These are phyloP conservation scores for Kalanchoe fedtschenkoi DNA, from an alignment of 164 flowering plant genomes.

Conservation along the genomic window DNA sequence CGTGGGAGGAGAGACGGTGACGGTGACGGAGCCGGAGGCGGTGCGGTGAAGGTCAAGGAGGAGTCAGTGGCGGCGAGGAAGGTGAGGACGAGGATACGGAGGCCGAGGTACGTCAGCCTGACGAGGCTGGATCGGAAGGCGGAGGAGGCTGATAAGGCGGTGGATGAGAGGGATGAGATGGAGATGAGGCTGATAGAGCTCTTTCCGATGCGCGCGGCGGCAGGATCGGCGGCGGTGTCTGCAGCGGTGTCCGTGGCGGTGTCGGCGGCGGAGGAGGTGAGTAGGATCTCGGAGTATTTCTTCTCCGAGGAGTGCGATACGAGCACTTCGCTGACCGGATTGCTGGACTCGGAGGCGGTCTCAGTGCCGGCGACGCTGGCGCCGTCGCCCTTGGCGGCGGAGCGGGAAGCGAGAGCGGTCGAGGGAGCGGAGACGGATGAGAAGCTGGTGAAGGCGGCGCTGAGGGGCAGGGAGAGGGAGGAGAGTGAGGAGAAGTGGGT, in stretches of 20 bases:
- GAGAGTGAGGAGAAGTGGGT: slow-evolving; percentile 56
- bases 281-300: background rate
- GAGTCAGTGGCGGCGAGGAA: background rate
- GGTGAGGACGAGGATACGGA: slow-evolving; percentile 5
- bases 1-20: background rate
- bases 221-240: background rate
- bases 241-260: background rate
- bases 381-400: background rate
- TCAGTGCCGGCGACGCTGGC: slow-evolving; percentile 11
- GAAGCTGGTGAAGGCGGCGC: slow-evolving; percentile 40
- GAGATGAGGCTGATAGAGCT: slow-evolving; percentile 2
- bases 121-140: background rate
- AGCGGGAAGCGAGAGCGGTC: background rate
- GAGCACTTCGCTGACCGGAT: slow-evolving; percentile 2
- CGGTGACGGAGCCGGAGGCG: background rate
- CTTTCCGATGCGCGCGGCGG: background rate
- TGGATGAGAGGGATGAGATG: background rate
- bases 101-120: background rate
- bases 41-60: background rate
- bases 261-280: background rate
- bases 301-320: background rate
- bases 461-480: slow-evolving; percentile 37
- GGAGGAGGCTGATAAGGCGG: background rate
- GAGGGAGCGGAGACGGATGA: slow-evolving; percentile 17
- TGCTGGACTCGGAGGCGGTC: slow-evolving; percentile 5